A percentile compares a stretch with the other conserved stretches of the same genome.
These are phyloP conservation scores for Boletus rubropictus DNA, from an alignment of 768 basidiomycete genomes.

Conservation along the genomic window DNA sequence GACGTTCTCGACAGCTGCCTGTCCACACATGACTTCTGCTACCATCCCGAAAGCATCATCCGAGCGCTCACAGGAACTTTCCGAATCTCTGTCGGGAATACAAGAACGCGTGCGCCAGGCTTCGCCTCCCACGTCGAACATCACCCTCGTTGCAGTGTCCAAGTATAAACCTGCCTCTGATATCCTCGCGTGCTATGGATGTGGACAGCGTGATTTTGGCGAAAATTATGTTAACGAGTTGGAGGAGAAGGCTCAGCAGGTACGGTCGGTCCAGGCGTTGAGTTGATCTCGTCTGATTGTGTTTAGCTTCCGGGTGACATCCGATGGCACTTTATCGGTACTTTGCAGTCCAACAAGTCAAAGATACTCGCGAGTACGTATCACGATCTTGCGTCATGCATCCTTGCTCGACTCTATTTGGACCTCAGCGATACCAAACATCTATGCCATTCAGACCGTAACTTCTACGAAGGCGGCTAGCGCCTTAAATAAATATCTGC, in stretches of 20 bases:
- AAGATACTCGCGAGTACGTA: slow-evolving; percentile 76
- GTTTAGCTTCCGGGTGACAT: slow-evolving; percentile 79
- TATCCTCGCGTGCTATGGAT: slow-evolving; percentile 74
- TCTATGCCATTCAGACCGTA: slow-evolving; percentile 82
- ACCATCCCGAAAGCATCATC: slow-evolving; percentile 19
- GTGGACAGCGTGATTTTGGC: slow-evolving; percentile 86
- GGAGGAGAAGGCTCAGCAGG: slow-evolving; percentile 74
- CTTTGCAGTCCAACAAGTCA: slow-evolving; percentile 89
- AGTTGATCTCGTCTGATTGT: slow-evolving; percentile 7
- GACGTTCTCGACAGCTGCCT: slow-evolving; percentile 3
- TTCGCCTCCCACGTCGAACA: slow-evolving; percentile 21
- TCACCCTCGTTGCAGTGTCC: slow-evolving; percentile 80
- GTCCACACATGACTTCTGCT: slow-evolving; percentile 18
- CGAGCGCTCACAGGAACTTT: slow-evolving; percentile 50
- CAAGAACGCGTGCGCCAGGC: slow-evolving; percentile 40
- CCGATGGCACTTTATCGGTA: slow-evolving; percentile 96
- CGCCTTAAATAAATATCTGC: slow-evolving; percentile 69
- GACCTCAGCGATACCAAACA: slow-evolving; percentile 73
- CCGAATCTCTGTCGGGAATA: slow-evolving; percentile 49
- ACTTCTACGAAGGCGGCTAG: slow-evolving; percentile 76
- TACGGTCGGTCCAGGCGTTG: slow-evolving; percentile 30
- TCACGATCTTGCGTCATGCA: background rate
- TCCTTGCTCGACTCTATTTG: slow-evolving; percentile 4
- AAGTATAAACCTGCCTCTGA: slow-evolving; percentile 90
- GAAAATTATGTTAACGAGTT: slow-evolving; percentile 97